Conservation (phyloP, 1,139 yeast species). For the Suhomyces guaymorum region DNA sequence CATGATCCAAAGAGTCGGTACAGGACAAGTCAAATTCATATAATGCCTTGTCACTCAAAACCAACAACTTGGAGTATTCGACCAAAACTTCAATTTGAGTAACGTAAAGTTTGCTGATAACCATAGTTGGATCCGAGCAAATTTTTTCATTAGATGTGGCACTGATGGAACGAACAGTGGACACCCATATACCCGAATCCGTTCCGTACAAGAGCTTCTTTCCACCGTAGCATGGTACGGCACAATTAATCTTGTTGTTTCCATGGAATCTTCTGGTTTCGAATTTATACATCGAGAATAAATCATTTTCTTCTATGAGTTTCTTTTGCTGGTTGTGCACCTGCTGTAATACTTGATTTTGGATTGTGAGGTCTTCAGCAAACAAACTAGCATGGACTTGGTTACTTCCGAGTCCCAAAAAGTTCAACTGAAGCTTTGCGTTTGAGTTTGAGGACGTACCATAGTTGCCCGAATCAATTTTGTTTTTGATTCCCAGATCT, state of each 20-base stretch:
- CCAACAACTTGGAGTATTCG: conserved; percentile 81
- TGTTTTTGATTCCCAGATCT: conserved; percentile 37
- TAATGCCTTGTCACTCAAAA: conserved; percentile 78
- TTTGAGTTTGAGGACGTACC: conserved; percentile 24
- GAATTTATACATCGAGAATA: conserved; percentile 73
- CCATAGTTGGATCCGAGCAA: conserved; percentile 75
- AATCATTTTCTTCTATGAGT: conserved; percentile 70
- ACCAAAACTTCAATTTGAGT: conserved; percentile 91
- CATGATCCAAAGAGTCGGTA: conserved; percentile 68
- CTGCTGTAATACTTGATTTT: conserved; percentile 79
- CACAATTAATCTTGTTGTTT: conserved; percentile 81
- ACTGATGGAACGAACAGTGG: conserved; percentile 55
- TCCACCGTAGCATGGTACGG: conserved; percentile 94
- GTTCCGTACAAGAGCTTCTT: conserved; percentile 88
- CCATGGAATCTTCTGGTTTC: conserved; percentile 73
- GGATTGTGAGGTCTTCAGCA: conserved; percentile 59
- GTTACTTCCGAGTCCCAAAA: conserved; percentile 46
- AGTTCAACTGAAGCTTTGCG: conserved; percentile 48
- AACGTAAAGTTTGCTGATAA: conserved; percentile 73
- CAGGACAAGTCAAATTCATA: conserved; percentile 76
- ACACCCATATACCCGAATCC: conserved; percentile 84
- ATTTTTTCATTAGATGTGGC: conserved; percentile 47
- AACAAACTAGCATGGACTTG: conserved; percentile 47
- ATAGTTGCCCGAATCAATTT: conserved; percentile 30
- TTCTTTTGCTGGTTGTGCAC: conserved; percentile 77